These are phyloP conservation scores for Colletotrichum tabaci DNA, from an alignment of 2,329 filamentous ascomycete species.

Conservation along the genomic window DNA sequence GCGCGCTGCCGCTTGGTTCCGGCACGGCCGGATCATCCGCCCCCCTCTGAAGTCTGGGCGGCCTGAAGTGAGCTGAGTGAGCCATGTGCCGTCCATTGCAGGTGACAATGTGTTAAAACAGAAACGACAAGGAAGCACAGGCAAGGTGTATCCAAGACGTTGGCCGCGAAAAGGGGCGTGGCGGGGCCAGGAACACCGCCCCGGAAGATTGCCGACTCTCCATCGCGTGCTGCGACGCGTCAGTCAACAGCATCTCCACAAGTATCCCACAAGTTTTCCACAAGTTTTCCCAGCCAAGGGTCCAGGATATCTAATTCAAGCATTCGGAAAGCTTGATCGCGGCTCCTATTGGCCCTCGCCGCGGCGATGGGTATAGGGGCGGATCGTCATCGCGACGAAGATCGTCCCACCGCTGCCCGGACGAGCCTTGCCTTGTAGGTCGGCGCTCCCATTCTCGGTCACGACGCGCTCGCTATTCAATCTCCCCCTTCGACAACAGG, in stretches of 20 bases:
- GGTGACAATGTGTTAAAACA: too few relatives aligned
- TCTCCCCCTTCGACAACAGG: neutral
- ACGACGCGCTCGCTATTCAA: neutral
- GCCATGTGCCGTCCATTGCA: too few relatives aligned
- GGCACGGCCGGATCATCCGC: too few relatives aligned
- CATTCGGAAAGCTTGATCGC: neutral
- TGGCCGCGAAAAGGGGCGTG: neutral
- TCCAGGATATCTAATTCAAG: conserved; percentile 1
- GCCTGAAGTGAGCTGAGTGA: too few relatives aligned
- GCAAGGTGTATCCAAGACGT: neutral
- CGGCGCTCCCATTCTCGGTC: neutral
- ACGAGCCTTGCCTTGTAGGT: neutral
- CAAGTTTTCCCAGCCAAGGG: neutral
- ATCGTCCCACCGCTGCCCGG: conserved; percentile 28
- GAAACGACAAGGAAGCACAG: neutral
- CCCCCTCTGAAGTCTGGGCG: too few relatives aligned
- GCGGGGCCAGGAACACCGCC: neutral
- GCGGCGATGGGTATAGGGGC: conserved; percentile 18
- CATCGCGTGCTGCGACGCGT: conserved; percentile 31
- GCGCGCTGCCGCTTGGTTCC: too few relatives aligned
- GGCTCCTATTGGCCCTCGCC: conserved; percentile 6
- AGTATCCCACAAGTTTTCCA: conserved; percentile 7
- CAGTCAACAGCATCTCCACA: conserved; percentile 19
- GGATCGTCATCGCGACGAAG: conserved; percentile 34
- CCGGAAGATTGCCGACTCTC: neutral